Percentiles rank a stretch among this genome's conserved stretches.
These are phyloP conservation scores for Termitomyces sp. DNA, from an alignment of 768 basidiomycete species.

Conservation along the genomic window DNA sequence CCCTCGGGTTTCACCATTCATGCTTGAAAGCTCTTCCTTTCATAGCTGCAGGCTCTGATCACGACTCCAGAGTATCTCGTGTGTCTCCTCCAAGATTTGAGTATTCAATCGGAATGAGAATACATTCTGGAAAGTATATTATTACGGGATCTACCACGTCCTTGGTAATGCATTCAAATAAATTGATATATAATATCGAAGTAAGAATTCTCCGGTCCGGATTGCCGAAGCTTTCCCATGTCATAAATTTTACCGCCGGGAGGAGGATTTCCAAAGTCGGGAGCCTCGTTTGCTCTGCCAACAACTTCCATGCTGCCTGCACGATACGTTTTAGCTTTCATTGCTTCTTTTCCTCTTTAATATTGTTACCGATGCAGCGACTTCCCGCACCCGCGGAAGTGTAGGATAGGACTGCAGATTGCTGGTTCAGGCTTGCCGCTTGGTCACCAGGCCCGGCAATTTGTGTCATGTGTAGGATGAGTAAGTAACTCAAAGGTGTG, in stretches of 20 bases:
- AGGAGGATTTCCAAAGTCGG: neutral
- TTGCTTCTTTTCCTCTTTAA: neutral
- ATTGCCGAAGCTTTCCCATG: neutral
- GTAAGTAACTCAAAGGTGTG: too few relatives aligned
- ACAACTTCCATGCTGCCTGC: neutral
- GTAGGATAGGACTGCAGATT: conserved; percentile 5
- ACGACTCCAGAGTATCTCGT: neutral
- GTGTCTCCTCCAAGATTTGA: too few relatives aligned
- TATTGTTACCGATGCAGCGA: conserved; percentile 1
- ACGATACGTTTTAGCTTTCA: neutral
- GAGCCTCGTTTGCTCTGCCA: neutral
- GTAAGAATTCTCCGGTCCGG: neutral
- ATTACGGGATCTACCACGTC: too few relatives aligned
- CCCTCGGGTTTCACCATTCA: too few relatives aligned
- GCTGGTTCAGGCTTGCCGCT: neutral
- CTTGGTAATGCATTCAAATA: neutral
- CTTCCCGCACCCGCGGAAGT: neutral
- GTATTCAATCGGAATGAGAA: too few relatives aligned
- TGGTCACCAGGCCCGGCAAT: too few relatives aligned
- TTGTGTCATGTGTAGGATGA: too few relatives aligned
- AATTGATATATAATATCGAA: too few relatives aligned
- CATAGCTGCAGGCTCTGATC: too few relatives aligned
- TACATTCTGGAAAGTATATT: too few relatives aligned
- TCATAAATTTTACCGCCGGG: neutral
- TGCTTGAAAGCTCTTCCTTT: too few relatives aligned